These are phyloP conservation scores for Dissophora ornata DNA, from an alignment of 192 early-diverging fungal species.

Conservation along the genomic window DNA sequence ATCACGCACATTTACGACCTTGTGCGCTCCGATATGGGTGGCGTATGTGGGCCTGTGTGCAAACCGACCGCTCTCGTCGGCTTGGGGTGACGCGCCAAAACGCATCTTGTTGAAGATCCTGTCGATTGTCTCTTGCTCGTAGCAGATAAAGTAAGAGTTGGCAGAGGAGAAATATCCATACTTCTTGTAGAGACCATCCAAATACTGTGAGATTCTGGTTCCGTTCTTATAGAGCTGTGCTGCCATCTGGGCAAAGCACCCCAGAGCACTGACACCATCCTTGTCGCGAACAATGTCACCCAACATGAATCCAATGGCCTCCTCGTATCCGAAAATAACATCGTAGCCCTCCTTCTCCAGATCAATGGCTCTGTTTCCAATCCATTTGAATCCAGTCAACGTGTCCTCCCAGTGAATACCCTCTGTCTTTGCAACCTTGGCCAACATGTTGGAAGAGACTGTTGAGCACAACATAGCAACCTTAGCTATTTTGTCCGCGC, in stretches of 20 bases:
- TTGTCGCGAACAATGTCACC: slow-evolving; percentile 87
- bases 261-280: slow-evolving; percentile 91
- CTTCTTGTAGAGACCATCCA: slow-evolving; percentile 80
- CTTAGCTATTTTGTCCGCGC: slow-evolving; percentile 50
- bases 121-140: slow-evolving; percentile 75
- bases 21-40: slow-evolving; percentile 70
- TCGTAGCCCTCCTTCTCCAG: slow-evolving; percentile 72
- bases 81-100: slow-evolving; percentile 65
- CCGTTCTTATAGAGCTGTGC: slow-evolving; percentile 72
- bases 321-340: slow-evolving; percentile 90
- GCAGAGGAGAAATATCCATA: slow-evolving; percentile 88
- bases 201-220: slow-evolving; percentile 70
- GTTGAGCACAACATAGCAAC: slow-evolving; percentile 87
- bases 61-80: slow-evolving; percentile 43
- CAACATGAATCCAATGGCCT: slow-evolving; percentile 93
- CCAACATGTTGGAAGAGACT: slow-evolving; percentile 89
- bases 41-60: slow-evolving; percentile 76
- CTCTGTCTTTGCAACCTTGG: slow-evolving; percentile 74
- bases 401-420: slow-evolving; percentile 91
- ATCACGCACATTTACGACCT: slow-evolving; percentile 83
- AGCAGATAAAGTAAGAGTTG: slow-evolving; percentile 91
- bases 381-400: slow-evolving; percentile 97
- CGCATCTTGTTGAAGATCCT: slow-evolving; percentile 86
- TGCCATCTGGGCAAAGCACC: slow-evolving; percentile 81
- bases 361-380: slow-evolving; percentile 83